Evolutionary conservation across 2,329 filamentous ascomycete species (phyloP).

Genomic region (Aspergillus quadrilineatus): DNA sequence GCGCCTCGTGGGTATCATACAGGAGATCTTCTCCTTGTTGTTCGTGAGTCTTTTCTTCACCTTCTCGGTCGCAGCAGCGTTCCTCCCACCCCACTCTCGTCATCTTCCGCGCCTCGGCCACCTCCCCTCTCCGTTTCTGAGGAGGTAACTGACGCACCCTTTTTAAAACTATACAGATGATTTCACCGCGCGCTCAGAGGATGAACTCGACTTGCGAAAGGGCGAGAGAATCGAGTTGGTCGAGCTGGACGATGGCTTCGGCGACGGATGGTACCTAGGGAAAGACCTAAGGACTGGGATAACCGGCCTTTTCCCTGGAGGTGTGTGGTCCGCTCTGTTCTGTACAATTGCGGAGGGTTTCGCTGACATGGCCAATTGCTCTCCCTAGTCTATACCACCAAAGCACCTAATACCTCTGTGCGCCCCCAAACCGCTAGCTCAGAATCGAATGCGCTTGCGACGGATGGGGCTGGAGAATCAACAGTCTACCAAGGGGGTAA

Average conservation of each 20-base stretch:
- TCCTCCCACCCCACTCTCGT: slow-evolving; percentile 11
- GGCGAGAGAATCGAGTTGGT: slow-evolving; percentile 65
- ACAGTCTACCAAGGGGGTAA: slow-evolving; percentile 17
- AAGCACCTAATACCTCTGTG: slow-evolving; percentile 26
- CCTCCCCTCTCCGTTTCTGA: slow-evolving; percentile 9
- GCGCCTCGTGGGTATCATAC: slow-evolving; percentile 39
- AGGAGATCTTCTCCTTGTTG: slow-evolving; percentile 46
- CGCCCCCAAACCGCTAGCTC: slow-evolving; percentile 21
- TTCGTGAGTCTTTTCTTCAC: slow-evolving; percentile 40
- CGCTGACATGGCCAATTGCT: not conserved
- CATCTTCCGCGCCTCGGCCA: slow-evolving; percentile 8
- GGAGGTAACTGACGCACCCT: slow-evolving; percentile 18
- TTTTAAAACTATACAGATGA: slow-evolving; percentile 62
- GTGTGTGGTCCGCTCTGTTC: slow-evolving; percentile 29
- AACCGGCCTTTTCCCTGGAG: slow-evolving; percentile 50
- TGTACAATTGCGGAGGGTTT: not conserved
- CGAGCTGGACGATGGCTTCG: slow-evolving; percentile 66
- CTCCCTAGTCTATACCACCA: slow-evolving; percentile 27
- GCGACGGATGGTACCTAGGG: slow-evolving; percentile 66
- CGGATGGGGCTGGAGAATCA: slow-evolving; percentile 12
- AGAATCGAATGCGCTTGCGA: slow-evolving; percentile 15
- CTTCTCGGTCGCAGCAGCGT: slow-evolving; percentile 14
- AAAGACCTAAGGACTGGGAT: slow-evolving; percentile 43
- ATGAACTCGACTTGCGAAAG: slow-evolving; percentile 85
- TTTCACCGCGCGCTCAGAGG: slow-evolving; percentile 84